Evolutionary conservation across 768 basidiomycete genomes (phyloP), one percentile per base, ranked within the genome.

Genomic region (Xerocomus brunneocitrinus): DNA sequence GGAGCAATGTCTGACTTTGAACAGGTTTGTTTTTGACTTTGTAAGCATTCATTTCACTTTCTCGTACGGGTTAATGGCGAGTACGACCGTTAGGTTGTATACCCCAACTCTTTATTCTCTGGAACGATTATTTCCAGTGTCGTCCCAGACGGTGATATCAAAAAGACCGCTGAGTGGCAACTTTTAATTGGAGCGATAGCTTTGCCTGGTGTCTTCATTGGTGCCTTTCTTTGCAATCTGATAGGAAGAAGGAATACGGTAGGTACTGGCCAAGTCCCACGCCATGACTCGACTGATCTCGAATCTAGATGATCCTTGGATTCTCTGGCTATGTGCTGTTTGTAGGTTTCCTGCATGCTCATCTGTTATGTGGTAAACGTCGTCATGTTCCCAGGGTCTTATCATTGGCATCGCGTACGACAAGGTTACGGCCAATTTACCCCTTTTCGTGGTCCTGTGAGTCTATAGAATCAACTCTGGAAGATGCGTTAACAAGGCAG

Each of bases 101-200:
- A 85, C 66, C 87, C 85, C 0, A 87, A 87, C 58, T 83, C 82
- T n/a, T 79, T 85, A 5, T 87, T 85, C 69, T 80, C 79, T 25
- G 80, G 79, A 4, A 78, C 79, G 4, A 87, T 87, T 54, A 85
- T 89, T 28, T 76, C 83, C 3, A 81, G 78, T 46, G 79, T 88
- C 31, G 82, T 87, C 44, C 76, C 79, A 38, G 62, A 76, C 34
- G 73, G 74, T 3, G 72, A 76, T 60, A 74, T 84, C 65, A 82
- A 81, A 62, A 55, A 67, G 53, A 87, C 79, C 3, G 84, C 84
- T 3, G 85, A 86, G 64, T 87, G 77, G 74, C 84, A 85, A 59
- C 76, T 87, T 19, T 72, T 87, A 3, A 74, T 86, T 5, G 80
- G 79, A 19, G 61, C 76, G 12, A 75, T 87, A 49, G 75, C 84